These are phyloP conservation scores for Talaromyces verruculosus DNA, from an alignment of 2,329 filamentous ascomycete genomes.

Conservation along the genomic window DNA sequence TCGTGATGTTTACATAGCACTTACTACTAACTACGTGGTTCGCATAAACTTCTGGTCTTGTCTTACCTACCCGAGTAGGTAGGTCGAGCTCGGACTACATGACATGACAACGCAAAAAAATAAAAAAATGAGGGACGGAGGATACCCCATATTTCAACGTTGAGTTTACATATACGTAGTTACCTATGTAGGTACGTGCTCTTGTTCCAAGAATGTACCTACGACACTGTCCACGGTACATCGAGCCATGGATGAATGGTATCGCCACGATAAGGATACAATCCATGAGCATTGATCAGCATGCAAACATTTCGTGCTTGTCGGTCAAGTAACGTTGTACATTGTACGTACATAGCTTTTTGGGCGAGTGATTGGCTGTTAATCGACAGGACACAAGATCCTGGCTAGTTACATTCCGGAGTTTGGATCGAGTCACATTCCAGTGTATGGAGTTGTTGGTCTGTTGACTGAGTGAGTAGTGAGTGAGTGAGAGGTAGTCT, in stretches of 20 bases:
- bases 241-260: not conserved
- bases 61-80: not conserved
- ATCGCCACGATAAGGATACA: not conserved
- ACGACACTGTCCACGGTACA: not conserved
- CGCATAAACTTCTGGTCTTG: not conserved
- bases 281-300: conserved; percentile 2
- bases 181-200: not conserved
- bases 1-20: not conserved
- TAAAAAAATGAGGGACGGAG: not conserved
- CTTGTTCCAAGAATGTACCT: not conserved
- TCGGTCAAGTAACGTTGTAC: not conserved
- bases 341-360: not conserved
- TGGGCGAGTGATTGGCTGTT: not conserved
- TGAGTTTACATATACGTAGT: not conserved
- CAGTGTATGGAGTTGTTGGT: not conserved
- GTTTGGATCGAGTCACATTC: conserved; percentile 1
- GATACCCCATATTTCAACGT: conserved; percentile 7
- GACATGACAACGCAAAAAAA: not conserved
- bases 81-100: conserved; percentile 1
- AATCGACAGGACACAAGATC: not conserved
- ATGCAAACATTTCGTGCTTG: not conserved
- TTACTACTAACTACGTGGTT: not conserved
- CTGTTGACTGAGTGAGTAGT: not conserved
- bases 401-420: conserved; percentile 1
- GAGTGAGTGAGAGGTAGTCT: not conserved